Base-by-base conservation (phyloP, 805 yeast genomes). In the Wickerhamiella musiphila region DNA sequence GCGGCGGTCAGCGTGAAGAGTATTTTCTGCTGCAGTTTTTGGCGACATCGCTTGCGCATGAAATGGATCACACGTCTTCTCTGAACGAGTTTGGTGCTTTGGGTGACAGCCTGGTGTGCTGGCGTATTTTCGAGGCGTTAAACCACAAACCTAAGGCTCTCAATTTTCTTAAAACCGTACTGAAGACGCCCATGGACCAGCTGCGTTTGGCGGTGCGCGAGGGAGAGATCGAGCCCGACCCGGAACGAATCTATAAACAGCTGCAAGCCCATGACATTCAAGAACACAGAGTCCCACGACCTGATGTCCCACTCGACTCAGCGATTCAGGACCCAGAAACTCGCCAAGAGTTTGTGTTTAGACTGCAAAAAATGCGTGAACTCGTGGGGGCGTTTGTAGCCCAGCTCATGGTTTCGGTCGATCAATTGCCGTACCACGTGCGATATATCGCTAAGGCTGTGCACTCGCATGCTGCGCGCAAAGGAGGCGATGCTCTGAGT, bases 241-340 rank as follows among this genome's bases (percentile, higher is more conserved):
- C 96, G 2, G 49, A 67, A 2, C 53, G 56, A 11, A 51, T 50
- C 15, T 49, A 46, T 26, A 40, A 53, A 15, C 31, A 42, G 12
- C 25, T 36, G 8, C 39, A 45, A 8, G 25, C 43, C 10, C 35
- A 41, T 16, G 50, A 55, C 20, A n/a, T n/a, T n/a, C 47, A 49
- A 20, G 63, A 47, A 31, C 41, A 39, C 15, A 18, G 26, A 12
- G 18, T 18, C 4, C 26, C 26, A 4, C 18, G 28, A 8, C 10
- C 14, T 12, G 75, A 69, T 33, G 61, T 58, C 23, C n/a, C n/a
- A n/a, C n/a, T n/a, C n/a, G n/a, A n/a, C n/a, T n/a, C n/a, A n/a
- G 93, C 96, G 1, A 79, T 86, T 39, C 76, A 75, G 40, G 84
- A 79, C 41, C 66, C 72, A 1, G 72, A 66, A n/a, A 82, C 86